phyloP scores from a whole-genome alignment of 2,329 filamentous ascomycete genomes.

The Cladophialophora immunda region DNA sequence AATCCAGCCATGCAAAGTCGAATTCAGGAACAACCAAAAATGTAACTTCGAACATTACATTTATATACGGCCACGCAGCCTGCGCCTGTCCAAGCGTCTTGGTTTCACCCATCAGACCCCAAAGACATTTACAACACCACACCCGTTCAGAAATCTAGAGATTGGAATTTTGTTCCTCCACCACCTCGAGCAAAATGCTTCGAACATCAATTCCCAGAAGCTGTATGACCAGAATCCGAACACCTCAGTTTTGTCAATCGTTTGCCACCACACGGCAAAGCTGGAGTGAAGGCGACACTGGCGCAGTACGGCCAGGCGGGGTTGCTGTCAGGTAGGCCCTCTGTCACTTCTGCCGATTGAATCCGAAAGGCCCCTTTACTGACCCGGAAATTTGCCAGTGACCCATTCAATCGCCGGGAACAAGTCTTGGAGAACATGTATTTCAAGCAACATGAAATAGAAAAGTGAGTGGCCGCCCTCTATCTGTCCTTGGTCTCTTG shows the following conservation, averaged over 20 bases:
- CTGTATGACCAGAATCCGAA: slow-evolving; percentile 33
- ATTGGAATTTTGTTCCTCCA: slow-evolving; percentile 9
- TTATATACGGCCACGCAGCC: background rate
- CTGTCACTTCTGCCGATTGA: background rate
- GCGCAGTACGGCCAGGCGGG: slow-evolving; percentile 31
- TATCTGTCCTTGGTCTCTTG: background rate
- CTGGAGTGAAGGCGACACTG: slow-evolving; percentile 32
- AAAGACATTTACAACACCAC: slow-evolving; percentile 3
- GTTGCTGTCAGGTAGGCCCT: slow-evolving; percentile 31
- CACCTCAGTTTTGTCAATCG: slow-evolving; percentile 38
- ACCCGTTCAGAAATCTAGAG: background rate
- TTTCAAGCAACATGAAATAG: slow-evolving; percentile 37
- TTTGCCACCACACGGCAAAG: slow-evolving; percentile 30
- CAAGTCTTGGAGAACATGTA: slow-evolving; percentile 38
- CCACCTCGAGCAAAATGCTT: slow-evolving; percentile 28
- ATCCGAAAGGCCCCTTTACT: background rate
- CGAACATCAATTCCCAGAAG: slow-evolving; percentile 34
- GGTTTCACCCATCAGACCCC: background rate
- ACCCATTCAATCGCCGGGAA: slow-evolving; percentile 36
- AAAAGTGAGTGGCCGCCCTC: slow-evolving; percentile 32
- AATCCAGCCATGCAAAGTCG: slow-evolving; percentile 4
- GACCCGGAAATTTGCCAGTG: slow-evolving; percentile 19
- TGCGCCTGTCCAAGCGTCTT: background rate
- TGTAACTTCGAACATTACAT: slow-evolving; percentile 16
- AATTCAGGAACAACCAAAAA: background rate